Percentiles rank a stretch among this genome's conserved stretches.
Evolutionary conservation across 441 rosid genomes (phyloP).

Genomic region (Metrosideros polymorpha): DNA sequence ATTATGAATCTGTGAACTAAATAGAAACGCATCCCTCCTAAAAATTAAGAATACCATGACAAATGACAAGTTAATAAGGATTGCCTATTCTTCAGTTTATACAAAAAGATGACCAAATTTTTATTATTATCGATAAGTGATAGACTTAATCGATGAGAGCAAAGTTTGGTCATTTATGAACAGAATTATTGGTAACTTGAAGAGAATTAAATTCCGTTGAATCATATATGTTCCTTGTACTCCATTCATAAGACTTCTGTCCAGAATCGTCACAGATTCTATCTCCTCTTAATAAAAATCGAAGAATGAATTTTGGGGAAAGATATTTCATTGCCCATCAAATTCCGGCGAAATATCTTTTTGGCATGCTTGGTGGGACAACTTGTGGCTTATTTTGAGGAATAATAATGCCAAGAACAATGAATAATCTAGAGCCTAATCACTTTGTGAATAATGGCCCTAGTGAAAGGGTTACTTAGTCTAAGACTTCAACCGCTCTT

Average conservation of each 20-base stretch:
- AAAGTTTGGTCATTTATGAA: too few species aligned
- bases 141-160: neutral
- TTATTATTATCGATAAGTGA: neutral
- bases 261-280: rapidly evolving
- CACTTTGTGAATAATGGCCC: neutral
- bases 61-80: too few species aligned
- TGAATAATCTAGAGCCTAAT: neutral
- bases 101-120: neutral
- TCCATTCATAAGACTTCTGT: neutral
- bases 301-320: neutral
- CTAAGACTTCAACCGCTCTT: neutral
- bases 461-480: neutral
- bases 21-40: neutral
- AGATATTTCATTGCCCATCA: neutral
- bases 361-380: neutral
- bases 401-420: neutral
- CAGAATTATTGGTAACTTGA: too few species aligned
- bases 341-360: neutral
- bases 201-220: neutral
- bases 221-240: neutral
- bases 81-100: neutral
- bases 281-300: too few species aligned
- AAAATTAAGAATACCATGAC: neutral
- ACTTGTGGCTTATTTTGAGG: neutral
- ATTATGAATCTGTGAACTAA: neutral